Evolutionary conservation across 2,329 filamentous ascomycete species (phyloP), one percentile per base, ranked within the genome.

Genomic region (Penicillium corylophilum): DNA sequence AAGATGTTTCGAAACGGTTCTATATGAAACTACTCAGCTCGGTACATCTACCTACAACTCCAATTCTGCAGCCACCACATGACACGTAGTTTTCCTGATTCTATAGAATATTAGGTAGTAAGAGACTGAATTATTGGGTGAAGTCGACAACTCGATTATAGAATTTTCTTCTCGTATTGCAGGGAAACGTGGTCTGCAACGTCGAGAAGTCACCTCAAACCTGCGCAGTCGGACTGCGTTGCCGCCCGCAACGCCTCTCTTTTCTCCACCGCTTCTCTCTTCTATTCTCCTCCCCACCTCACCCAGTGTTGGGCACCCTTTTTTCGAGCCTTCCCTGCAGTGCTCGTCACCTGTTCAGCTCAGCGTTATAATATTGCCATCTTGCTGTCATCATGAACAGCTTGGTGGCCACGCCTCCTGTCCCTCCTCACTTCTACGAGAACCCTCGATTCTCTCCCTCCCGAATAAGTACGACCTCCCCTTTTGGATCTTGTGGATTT

Each of bases 371-470:
- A 45, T 58, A 50, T 55, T 54, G 63, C 64, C 64, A 63, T 63
- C 64, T 56, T 60, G 60, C 64, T 68, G 63, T 68, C 72, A 75
- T 67, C 74, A 86, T 85, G 82, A 86, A 83, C 76, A 83, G 78
- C 70, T 72, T 86, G 70, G 74, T 80, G 72, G 74, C 75, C 61
- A 79, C 76, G 68, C 79, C 82, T 69, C 79, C 79, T 68, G 74
- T 83, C 70, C 79, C 82, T 74, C 82, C 83, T 69, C 83, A 85
- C 70, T 82, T 85, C 60, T 79, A 85, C 71, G 77, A 80, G 64
- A 78, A 81, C 69, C 75, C 76, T 69, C 81, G 81, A 69, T 77
- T 81, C 63, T 84, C 83, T 60, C 81, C 83, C 51, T 77, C 80
- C 61, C 78, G 79, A 69, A 77, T 80, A 71, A 81, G 82, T 86